Evolutionary conservation across 164 flowering plant genomes (phyloP).

Genomic region (Piper betle): DNA sequence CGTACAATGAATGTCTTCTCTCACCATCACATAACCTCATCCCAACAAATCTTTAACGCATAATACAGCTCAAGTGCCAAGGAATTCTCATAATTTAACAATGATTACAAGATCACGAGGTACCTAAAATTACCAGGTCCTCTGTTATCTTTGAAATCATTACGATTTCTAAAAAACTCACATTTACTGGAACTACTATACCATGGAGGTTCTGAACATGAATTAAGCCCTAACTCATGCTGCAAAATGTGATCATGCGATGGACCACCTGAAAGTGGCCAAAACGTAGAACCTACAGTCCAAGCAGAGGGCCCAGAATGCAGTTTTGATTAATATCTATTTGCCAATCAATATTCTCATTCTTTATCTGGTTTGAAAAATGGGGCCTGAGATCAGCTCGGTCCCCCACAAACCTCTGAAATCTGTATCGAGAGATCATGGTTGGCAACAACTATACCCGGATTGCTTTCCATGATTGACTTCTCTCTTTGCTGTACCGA

Average conservation of each 20-base stretch:
- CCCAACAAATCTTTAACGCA: too few species aligned
- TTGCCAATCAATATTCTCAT: not conserved
- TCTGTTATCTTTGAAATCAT: not conserved
- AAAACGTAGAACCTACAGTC: not conserved
- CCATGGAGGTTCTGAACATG: not conserved
- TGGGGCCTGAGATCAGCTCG: not conserved
- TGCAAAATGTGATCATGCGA: not conserved
- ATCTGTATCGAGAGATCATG: not conserved
- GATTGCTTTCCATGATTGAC: not conserved
- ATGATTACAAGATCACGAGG: not conserved
- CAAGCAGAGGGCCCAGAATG: too few species aligned
- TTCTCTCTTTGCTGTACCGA: not conserved
- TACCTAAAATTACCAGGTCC: not conserved
- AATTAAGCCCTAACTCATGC: not conserved
- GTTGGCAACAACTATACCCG: not conserved
- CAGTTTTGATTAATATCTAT: not conserved
- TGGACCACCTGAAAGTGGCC: not conserved
- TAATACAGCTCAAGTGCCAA: too few species aligned
- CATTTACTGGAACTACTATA: not conserved
- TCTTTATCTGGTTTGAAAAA: not conserved
- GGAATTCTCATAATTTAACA: too few species aligned
- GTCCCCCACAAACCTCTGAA: not conserved
- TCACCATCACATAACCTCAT: too few species aligned
- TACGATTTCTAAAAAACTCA: not conserved
- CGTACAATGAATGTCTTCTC: too few species aligned